Evolutionary conservation across 352 stramenopile genomes (phyloP), one percentile per base, ranked within the genome.

Genomic region (Phytophthora sp.): DNA sequence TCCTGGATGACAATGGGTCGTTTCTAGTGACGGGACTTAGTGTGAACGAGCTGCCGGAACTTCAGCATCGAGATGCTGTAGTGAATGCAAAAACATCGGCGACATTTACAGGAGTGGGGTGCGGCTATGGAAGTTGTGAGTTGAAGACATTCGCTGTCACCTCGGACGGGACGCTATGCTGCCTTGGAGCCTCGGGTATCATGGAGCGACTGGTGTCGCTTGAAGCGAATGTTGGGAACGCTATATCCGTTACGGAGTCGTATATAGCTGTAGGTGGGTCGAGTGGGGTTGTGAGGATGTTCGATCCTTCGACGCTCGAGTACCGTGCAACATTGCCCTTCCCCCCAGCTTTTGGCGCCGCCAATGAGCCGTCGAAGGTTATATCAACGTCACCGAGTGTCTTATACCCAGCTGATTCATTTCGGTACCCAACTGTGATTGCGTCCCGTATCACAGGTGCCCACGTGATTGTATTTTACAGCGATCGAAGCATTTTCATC

Each of bases 401-500:
- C 11, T 27, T 92, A n/a, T 80, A 88, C 16, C 81, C 81, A 12
- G 71, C 82, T 23, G 67, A 82, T 3, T 68, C 84, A 18, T 71
- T 84, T 67, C 69, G 82, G 9, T 88, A 91, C 41, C 77, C 86
- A 1, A 76, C 85, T 1, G 74, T 68, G 4, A 75, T 91, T 38
- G 86, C 80, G 18, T 71, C 90, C 0, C 79, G 84, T 15, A 57
- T 94, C 20, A 82, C 83, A 0, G 87, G 82, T 0, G 86, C 79
- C 4, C 77, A 90, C 31, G 74, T 88, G 6, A 65, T 91, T 21
- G 78, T 70, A 20, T 61, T 96, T 8, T 96, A 96, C 63, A 86
- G 79, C 27, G 89, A 96, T 51, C 80, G 82, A 55, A 89, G 79
- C 26, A 67, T 96, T 41, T 94, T 94, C 49, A 83, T 97, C 21